These are phyloP conservation scores for Ceratocystis lukuohia DNA, from an alignment of 2,329 filamentous ascomycete genomes.

Conservation along the genomic window DNA sequence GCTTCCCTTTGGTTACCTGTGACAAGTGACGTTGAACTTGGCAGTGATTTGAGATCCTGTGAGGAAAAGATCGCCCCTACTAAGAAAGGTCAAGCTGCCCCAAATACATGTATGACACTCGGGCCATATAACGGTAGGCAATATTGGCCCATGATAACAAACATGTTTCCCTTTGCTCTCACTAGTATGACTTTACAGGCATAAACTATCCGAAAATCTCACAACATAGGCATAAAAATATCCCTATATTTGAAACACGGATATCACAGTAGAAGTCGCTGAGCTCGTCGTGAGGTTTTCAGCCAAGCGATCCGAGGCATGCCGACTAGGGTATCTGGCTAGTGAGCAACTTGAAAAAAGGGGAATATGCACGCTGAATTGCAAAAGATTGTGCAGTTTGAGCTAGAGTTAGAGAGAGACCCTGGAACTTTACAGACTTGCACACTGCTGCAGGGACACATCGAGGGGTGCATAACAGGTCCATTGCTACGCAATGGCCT, in stretches of 20 bases:
- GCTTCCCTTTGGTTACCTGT: not conserved
- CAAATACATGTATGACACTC: not conserved
- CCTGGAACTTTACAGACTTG: not conserved
- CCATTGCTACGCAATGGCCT: not conserved
- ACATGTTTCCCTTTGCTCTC: conserved; percentile 6
- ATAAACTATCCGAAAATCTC: not conserved
- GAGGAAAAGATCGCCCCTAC: conserved; percentile 1
- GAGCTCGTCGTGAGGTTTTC: not conserved
- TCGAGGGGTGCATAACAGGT: not conserved
- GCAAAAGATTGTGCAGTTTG: not conserved
- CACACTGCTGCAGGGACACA: conserved; percentile 2
- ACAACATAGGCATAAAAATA: not conserved
- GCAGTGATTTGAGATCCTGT: not conserved
- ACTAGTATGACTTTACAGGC: not conserved
- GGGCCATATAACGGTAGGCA: not conserved
- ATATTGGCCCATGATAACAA: not conserved
- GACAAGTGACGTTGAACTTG: not conserved
- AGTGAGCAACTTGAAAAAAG: not conserved
- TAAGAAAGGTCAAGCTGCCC: not conserved
- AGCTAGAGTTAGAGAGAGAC: not conserved
- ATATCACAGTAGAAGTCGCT: not conserved
- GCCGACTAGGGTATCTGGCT: not conserved
- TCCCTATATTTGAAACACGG: conserved; percentile 9
- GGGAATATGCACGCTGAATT: not conserved
- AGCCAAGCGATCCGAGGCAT: too few relatives aligned